Evolutionary conservation across 2,329 filamentous ascomycete genomes (phyloP).

Genomic region (Fusarium albosuccineum): DNA sequence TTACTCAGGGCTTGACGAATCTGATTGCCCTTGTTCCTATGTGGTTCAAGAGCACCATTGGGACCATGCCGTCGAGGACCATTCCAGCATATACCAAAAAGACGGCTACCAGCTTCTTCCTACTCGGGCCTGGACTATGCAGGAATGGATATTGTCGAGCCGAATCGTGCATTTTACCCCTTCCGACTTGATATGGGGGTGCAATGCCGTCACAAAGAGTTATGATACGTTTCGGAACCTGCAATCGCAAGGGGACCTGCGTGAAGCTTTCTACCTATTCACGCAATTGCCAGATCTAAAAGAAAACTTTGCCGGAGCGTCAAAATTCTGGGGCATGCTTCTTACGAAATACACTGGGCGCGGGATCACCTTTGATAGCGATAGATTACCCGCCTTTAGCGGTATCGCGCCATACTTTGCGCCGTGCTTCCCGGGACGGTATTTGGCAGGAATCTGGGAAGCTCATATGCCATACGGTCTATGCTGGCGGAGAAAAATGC

Average conservation of each 20-base stretch:
- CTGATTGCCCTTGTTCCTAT: not conserved
- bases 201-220: not conserved
- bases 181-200: not conserved
- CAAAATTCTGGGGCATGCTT: not conserved
- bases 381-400: not conserved
- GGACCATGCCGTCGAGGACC: not conserved
- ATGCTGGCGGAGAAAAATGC: not conserved
- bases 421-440: not conserved
- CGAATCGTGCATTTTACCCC: not conserved
- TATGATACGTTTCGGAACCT: not conserved
- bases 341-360: not conserved
- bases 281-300: not conserved
- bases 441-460: conserved; percentile 4
- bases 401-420: not conserved
- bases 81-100: not conserved
- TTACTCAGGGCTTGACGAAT: not conserved
- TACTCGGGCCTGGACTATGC: not conserved
- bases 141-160: not conserved
- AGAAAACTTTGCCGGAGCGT: no score
- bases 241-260: not conserved
- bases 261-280: not conserved
- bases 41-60: not conserved
- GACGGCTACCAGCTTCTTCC: not conserved
- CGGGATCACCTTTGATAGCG: not conserved
- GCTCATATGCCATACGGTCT: not conserved